Evolutionary conservation across 306 rosid genomes (phyloP).

Genomic region (Cucurbita moschata): DNA sequence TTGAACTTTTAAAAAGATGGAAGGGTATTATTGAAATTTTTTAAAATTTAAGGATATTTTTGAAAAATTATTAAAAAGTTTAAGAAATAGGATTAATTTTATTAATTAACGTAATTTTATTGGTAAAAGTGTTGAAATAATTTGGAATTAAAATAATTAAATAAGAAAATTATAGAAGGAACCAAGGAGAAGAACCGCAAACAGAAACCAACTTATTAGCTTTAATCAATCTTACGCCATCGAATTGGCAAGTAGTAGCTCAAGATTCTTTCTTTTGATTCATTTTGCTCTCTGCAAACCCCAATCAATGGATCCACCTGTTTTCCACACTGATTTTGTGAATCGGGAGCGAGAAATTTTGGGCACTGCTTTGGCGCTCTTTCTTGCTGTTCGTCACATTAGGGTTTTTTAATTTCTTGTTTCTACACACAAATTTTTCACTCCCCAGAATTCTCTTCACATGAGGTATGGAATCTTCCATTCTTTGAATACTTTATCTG

Average conservation of each 20-base stretch:
- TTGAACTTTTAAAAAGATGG: too few relatives aligned
- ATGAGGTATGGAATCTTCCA: constrained; percentile 39
- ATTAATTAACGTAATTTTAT: too few relatives aligned
- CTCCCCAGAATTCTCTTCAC: constrained; percentile 25
- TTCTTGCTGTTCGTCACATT: constrained; percentile 22
- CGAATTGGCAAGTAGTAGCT: constrained; percentile 5
- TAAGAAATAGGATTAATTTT: too few relatives aligned
- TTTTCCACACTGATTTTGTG: not conserved
- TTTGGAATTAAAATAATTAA: too few relatives aligned
- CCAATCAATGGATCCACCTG: constrained; percentile 4
- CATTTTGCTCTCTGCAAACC: constrained; percentile 6
- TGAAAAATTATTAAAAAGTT: too few relatives aligned
- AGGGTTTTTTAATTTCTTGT: constrained; percentile 28
- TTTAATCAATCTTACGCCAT: constrained; percentile 18
- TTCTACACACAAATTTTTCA: constrained; percentile 12
- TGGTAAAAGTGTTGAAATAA: too few relatives aligned
- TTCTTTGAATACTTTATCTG: not conserved
- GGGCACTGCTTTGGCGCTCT: not conserved
- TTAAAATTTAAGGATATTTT: too few relatives aligned
- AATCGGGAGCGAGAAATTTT: constrained; percentile 5
- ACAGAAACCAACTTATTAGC: not conserved
- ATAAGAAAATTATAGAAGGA: not conserved
- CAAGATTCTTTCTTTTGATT: constrained; percentile 11
- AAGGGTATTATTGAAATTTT: too few relatives aligned
- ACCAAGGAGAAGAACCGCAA: not conserved